Base-by-base conservation (phyloP, 176 grass and related monocot genomes). In the Oryza glumipatula region DNA sequence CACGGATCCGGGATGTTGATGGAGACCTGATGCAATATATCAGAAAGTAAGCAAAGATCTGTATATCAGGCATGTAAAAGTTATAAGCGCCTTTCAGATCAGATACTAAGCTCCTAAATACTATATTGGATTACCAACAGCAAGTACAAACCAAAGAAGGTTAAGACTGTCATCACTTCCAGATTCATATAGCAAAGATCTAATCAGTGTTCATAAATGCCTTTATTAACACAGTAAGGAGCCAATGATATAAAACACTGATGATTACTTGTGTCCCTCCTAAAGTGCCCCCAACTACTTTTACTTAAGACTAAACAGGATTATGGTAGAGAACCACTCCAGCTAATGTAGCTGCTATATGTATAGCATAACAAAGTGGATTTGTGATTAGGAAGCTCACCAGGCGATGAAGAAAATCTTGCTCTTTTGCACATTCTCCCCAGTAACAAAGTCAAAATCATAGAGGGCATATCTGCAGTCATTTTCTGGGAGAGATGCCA, bases 331-430 rank as follows among this genome's bases (percentile, higher is more conserved):
- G 21, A 69, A 28, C 12, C 17, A 64, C 2, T 32, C 9, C 23
- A 19, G 51, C 75, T 72, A 60, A 80, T 15, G 54, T 11, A 48
- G 32, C 48, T n/a, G 30, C 38, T 16, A 65, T 32, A 32, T 32
- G 30, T 21, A 67, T 17, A 79, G 24, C 33, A 64, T 36, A 74
- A 49, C 43, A 61, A 81, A 48, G 74, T 44, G 17, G 70, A 80
- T 30, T 13, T 36, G 3, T 54, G 79, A 65, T 30, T 28, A 72
- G 54, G 65, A 89, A 23, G 1, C 84, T 95, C 83, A 98, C 95
- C 95, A 98, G 35, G 95, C 91, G 84, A 98, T 92, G 89, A 98
- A 98, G 76, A 98, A 98, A 73, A 98, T 98, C 89, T 98, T 98
- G 92, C 95, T 98, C 86, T 98, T 98, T 85, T 95, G 95, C 71